Conservation (phyloP, 1,284 basidiomycete genomes). For the Pseudozyma thailandica region DNA sequence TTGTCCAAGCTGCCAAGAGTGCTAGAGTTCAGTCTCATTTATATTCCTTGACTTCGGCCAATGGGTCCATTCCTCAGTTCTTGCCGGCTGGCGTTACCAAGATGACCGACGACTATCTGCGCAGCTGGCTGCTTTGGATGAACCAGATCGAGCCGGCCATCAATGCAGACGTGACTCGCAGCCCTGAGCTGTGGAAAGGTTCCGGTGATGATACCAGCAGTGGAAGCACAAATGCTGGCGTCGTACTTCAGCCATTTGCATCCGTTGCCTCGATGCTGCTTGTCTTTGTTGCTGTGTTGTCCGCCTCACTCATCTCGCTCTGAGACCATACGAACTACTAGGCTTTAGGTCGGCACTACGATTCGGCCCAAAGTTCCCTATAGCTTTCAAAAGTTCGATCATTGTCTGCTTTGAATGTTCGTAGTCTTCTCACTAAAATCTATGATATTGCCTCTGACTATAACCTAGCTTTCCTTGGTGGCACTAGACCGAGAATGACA, state of each 20-base stretch:
- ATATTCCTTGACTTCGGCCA: not conserved
- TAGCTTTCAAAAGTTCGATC: too few species aligned
- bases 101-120: conserved; percentile 29
- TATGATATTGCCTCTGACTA: conserved; percentile 1
- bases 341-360: too few species aligned
- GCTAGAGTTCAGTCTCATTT: conserved; percentile 31
- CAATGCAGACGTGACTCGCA: conserved; percentile 22
- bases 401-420: not conserved
- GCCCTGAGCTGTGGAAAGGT: conserved; percentile 36
- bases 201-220: not conserved
- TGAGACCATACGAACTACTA: too few species aligned
- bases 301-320: not conserved
- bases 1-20: conserved; percentile 36
- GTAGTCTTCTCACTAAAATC: not conserved
- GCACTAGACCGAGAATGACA: conserved; percentile 25
- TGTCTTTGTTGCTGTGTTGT: not conserved
- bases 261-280: not conserved
- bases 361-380: not conserved
- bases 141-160: conserved; percentile 26
- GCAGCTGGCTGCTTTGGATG: conserved; percentile 45
- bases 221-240: not conserved
- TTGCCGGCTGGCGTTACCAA: conserved; percentile 19
- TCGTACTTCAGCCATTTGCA: not conserved
- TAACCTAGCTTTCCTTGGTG: conserved; percentile 24
- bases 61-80: conserved; percentile 14